Conservation (phyloP, 257 asterid species). For the Solanum okadae region DNA sequence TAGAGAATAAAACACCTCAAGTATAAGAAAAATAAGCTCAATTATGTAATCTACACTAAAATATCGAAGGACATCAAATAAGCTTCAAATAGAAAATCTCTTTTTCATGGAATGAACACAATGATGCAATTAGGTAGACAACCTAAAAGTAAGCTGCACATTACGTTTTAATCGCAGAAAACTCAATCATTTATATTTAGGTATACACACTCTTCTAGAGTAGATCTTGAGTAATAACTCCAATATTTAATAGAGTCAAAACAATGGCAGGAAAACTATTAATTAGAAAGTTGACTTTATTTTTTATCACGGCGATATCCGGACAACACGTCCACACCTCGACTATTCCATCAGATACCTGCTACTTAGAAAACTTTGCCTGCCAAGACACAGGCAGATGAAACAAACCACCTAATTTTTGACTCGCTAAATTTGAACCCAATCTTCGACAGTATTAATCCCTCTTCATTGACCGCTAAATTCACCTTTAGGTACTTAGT, state of each 20-base stretch:
- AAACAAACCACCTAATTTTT: background rate
- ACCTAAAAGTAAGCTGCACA: background rate
- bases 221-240: background rate
- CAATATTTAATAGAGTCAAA: background rate
- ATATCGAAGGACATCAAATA: background rate
- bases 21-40: background rate
- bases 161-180: background rate
- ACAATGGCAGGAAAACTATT: background rate
- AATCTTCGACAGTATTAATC: background rate
- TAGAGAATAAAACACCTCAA: background rate
- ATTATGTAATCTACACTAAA: background rate
- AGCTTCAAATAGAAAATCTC: background rate
- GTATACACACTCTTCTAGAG: background rate
- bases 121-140: background rate
- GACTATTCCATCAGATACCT: background rate
- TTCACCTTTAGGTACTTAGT: background rate
- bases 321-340: background rate
- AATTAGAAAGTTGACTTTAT: background rate
- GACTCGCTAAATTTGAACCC: background rate
- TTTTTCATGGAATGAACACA: background rate
- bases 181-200: background rate
- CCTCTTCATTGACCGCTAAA: background rate
- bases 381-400: background rate
- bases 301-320: background rate
- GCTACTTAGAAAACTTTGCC: no score